Conservation (phyloP, 441 rosid genomes). For the Dalechampia spathulata region DNA sequence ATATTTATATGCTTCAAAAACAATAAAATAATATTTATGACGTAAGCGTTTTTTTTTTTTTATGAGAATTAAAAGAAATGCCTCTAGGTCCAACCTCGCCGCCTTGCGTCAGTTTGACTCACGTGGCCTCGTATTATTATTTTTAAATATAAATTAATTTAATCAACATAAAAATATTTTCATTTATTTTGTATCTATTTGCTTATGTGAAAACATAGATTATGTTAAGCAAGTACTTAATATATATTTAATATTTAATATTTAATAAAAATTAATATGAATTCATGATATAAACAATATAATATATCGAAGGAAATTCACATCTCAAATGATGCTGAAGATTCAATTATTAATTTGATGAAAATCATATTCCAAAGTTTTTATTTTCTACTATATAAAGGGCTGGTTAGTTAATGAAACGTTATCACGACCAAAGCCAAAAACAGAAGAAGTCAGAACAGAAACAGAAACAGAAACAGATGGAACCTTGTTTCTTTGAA, state of each 20-base stretch:
- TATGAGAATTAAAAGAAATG: no score
- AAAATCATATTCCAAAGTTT: not conserved
- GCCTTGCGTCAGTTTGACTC: conserved; percentile 45
- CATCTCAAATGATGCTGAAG: no score
- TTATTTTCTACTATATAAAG: conserved; percentile 10
- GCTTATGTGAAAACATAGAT: no score
- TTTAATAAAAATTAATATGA: no score
- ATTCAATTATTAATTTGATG: not conserved
- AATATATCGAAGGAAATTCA: no score
- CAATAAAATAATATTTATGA: not conserved
- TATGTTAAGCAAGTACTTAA: no score
- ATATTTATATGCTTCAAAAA: not conserved
- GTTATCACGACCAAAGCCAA: conserved; percentile 4
- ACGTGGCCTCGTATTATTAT: no score
- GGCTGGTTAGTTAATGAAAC: conserved; percentile 1
- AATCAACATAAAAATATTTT: no score
- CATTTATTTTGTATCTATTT: no score
- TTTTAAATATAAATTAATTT: no score
- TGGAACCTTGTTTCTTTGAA: conserved; percentile 27
- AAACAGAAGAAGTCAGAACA: not conserved
- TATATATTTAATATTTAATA: no score
- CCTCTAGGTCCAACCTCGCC: conserved; percentile 27
- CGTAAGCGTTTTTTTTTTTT: not conserved
- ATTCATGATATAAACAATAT: no score
- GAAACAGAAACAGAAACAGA: not conserved